Conservation (phyloP, 2,329 filamentous ascomycete species). For the Arthrinium phaeospermum region DNA sequence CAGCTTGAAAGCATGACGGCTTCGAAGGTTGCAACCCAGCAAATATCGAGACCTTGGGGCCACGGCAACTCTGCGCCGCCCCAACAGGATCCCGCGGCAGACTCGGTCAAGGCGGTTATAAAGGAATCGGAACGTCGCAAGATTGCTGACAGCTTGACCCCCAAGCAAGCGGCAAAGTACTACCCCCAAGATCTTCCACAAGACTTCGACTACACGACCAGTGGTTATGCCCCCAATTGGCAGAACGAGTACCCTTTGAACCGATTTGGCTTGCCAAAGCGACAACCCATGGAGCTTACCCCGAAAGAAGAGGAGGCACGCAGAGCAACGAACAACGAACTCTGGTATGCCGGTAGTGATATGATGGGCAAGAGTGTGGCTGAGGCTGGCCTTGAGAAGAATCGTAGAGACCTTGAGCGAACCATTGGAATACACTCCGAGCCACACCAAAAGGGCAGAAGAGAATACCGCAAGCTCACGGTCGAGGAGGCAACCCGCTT, state of each 20-base stretch:
- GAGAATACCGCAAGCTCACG: constrained; percentile 37
- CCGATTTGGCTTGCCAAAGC: constrained; percentile 27
- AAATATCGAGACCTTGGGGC: neutral
- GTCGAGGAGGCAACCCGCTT: constrained; percentile 46
- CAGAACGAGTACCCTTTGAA: constrained; percentile 27
- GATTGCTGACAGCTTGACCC: constrained; percentile 37
- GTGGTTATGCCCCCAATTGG: constrained; percentile 34
- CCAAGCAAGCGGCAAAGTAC: constrained; percentile 36
- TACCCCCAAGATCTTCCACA: constrained; percentile 40
- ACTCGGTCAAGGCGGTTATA: neutral
- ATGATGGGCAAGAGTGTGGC: constrained; percentile 42
- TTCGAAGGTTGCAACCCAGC: neutral
- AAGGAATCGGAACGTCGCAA: neutral
- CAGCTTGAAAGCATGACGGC: neutral
- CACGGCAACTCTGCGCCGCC: neutral
- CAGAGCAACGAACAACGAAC: constrained; percentile 37
- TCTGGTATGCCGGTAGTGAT: constrained; percentile 48
- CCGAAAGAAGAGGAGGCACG: constrained; percentile 34
- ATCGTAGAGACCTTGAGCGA: constrained; percentile 35
- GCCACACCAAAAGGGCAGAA: constrained; percentile 32
- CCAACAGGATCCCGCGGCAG: too few relatives aligned
- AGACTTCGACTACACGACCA: constrained; percentile 33
- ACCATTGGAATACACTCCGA: constrained; percentile 46
- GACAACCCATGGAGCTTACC: constrained; percentile 21
- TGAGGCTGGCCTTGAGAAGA: constrained; percentile 39